Evolutionary conservation across 164 flowering plant species (phyloP), one percentile per base, ranked within the genome.

Genomic region (Stephania cephalantha): DNA sequence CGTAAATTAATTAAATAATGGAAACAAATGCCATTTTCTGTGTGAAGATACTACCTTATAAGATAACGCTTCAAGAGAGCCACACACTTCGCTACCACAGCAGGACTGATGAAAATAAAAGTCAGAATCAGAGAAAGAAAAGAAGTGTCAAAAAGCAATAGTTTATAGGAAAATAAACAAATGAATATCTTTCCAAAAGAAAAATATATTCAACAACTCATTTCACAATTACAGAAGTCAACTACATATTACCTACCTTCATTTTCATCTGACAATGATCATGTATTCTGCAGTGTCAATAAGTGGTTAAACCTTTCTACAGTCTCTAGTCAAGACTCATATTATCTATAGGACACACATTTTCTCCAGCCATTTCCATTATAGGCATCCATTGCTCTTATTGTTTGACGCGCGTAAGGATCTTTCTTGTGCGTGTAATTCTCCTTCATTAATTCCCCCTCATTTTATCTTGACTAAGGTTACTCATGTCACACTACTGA

Each of bases 11-110:
- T 17, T 15, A 61, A 61, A 15, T 63, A 75, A 69, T 20, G 20
- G 15, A 70, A 58, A 69, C 50, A 44, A 53, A 50, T 15, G 18
- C 2, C 29, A 61, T 6, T 61, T n/a, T 18, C 25, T 61, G 66
- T 20, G 22, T 18, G 66, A 80, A 69, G 70, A 80, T 78, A 89
- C 73, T 85, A 93, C 99, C 98, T 76, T 75, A 96, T 78, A 79
- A 96, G 94, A 81, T 90, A 85, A 2, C 95, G 88, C 80, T 92
- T 96, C 82, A 96, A 79, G 75, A 96, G 93, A 70, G 93, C 86
- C 84, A 94, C 92, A 78, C 97, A 94, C 81, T 90, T 91, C 79
- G 90, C 88, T 75, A 96, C 97, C 25, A 94, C 98, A 20, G 94
- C 96, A 35, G 99, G 99, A 78, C 99, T 96, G 89, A 46, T 68